phyloP scores from a whole-genome alignment of 139 green algal genomes.

The Deuterostichococcus epilithicus region DNA sequence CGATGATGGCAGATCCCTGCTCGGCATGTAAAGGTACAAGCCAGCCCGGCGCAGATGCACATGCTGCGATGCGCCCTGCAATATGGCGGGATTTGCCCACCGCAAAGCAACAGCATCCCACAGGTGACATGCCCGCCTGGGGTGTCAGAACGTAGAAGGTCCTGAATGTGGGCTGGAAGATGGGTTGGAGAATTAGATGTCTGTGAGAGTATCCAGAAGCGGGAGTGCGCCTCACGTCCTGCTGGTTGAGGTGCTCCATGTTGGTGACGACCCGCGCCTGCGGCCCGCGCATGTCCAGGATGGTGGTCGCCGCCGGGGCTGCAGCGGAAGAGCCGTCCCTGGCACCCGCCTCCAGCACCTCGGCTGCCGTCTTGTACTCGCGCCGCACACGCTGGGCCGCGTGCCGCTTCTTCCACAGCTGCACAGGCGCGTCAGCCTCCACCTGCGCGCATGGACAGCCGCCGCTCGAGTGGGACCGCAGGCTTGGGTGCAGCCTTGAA shows the following conservation, averaged over 20 bases:
- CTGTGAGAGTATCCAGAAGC: no score
- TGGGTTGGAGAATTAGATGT: no score
- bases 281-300: constrained; percentile 93
- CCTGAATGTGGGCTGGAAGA: no score
- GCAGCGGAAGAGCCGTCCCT: constrained; percentile 3
- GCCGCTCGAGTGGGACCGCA: background rate
- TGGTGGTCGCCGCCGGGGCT: constrained; percentile 33
- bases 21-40: no score
- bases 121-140: no score
- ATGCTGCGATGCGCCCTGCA: no score
- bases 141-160: no score
- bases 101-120: no score
- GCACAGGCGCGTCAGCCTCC: constrained; percentile 4
- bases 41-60: no score
- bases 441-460: constrained; percentile 1
- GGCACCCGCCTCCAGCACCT: constrained; percentile 64
- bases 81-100: no score
- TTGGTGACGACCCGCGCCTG: constrained; percentile 84
- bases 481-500: background rate
- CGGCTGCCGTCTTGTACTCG: constrained; percentile 72
- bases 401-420: constrained; percentile 67
- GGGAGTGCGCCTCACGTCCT: background rate
- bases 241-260: constrained; percentile 76
- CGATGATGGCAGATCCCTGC: no score
- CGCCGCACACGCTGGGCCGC: constrained; percentile 44